Evolutionary conservation across 139 green algal species (phyloP), one percentile per base, ranked within the genome.

Genomic region (Diplosphaera chodatii): DNA sequence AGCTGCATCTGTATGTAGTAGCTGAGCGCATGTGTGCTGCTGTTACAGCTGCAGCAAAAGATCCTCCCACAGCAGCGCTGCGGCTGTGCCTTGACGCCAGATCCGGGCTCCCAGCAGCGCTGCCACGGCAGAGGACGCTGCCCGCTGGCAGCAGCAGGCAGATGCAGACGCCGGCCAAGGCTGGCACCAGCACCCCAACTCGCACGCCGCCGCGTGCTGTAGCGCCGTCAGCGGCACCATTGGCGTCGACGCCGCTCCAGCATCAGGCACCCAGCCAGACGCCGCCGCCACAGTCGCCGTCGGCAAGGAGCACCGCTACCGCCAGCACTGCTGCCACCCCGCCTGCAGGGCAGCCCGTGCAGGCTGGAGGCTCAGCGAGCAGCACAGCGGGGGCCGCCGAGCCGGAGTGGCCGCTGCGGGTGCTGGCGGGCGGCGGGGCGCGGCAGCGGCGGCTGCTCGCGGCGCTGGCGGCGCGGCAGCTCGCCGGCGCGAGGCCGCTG

Each of bases 401-500:
- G 2, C 40, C 8, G 3, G 62, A 64, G 15, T 74, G 74, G 70
- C 70, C 63, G 66, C 22, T 66, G 55, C 41, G 66, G 66, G 31
- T 73, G 62, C 41, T 76, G 74, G 29, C 37, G 18, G 33, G 30
- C 23, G 67, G 71, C 55, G 65, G 56, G 22, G 4, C 28, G 1
- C 29, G 27, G 55, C n/a, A 76, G 55, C 40, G 67, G 31, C 27
- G 64, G 33, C 67, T 79, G 73, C 33, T 80, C 71, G 66, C 74
- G 62, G 62, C 40, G 6, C 68, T 78, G 40, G 25, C 64, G 22
- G n/a, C 6, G 40, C 72, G 69, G 32, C 76, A 80, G 56, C 66
- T 88, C 40, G 56, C 68, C 1, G 84, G 81, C 13, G 73, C 79
- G 1, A 20, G 56, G 28, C 29, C 91, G 69, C 64, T 91, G 62